Conservation (phyloP, 208 protist species). For the Trypanosoma grayi region DNA sequence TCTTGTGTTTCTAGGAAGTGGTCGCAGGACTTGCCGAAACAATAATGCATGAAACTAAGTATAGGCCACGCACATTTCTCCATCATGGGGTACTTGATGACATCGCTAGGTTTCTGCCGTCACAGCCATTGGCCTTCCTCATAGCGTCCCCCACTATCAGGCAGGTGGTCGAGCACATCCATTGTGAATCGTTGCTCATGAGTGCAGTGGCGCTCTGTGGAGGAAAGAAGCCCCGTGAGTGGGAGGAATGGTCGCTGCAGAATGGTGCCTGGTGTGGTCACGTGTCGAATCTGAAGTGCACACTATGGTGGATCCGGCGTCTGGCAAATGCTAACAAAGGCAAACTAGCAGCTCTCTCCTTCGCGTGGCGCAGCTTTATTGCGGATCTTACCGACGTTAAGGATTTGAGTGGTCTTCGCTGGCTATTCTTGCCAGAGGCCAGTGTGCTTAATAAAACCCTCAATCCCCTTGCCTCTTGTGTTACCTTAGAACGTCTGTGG, state of each 20-base stretch:
- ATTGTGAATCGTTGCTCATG: constrained; percentile 8
- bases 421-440: constrained; percentile 29
- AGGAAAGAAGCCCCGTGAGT: not conserved
- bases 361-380: constrained; percentile 33
- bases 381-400: constrained; percentile 28
- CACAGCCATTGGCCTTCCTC: constrained; percentile 15
- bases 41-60: constrained; percentile 13
- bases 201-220: not conserved
- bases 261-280: constrained; percentile 22
- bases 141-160: constrained; percentile 7
- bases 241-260: not conserved
- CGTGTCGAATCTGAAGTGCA: constrained; percentile 10
- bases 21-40: not conserved
- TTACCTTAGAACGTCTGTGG: constrained; percentile 28
- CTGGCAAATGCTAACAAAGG: constrained; percentile 1
- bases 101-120: constrained; percentile 8
- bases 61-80: not conserved
- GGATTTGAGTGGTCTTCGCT: constrained; percentile 24
- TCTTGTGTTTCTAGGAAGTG: not conserved
- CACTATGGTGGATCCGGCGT: constrained; percentile 18
- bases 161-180: constrained; percentile 10
- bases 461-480: constrained; percentile 27
- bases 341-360: constrained; percentile 21
- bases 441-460: constrained; percentile 32
- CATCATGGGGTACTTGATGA: not conserved